These are phyloP conservation scores for Trichoderma citrinoviride DNA, from an alignment of 2,329 filamentous ascomycete genomes.

Conservation along the genomic window DNA sequence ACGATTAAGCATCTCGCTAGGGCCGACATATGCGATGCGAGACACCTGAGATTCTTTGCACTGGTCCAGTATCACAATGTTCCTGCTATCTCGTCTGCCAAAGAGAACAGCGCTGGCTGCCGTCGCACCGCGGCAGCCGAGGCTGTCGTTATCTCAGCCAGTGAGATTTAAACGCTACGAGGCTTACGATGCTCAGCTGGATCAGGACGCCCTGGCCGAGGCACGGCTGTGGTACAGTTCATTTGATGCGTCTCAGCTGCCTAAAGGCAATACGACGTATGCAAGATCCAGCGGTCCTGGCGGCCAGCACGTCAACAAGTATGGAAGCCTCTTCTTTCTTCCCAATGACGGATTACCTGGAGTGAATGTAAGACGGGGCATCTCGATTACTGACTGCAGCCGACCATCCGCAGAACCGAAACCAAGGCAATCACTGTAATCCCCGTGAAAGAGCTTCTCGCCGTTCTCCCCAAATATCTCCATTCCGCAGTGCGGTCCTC, in stretches of 20 bases:
- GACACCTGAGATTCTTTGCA: neutral
- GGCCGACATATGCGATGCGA: neutral
- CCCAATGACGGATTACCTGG: too few species aligned
- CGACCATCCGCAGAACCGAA: conserved; percentile 48
- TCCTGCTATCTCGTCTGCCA: neutral
- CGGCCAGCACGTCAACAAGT: conserved; percentile 64
- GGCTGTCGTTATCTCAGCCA: conserved; percentile 1
- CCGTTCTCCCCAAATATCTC: conserved; percentile 47
- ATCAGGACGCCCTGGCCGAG: conserved; percentile 49
- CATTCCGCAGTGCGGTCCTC: conserved; percentile 48
- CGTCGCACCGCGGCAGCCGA: neutral
- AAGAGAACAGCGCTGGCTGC: neutral
- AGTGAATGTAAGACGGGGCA: conserved; percentile 27
- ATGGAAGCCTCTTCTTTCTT: conserved; percentile 23
- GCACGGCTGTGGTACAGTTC: conserved; percentile 51
- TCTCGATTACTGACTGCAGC: conserved; percentile 41
- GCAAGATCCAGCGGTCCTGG: conserved; percentile 60
- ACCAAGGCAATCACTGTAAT: conserved; percentile 57
- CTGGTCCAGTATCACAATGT: neutral
- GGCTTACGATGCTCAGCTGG: conserved; percentile 50
- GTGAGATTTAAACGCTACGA: conserved; percentile 41
- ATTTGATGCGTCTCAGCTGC: conserved; percentile 45
- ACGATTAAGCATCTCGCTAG: neutral
- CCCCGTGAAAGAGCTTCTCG: conserved; percentile 46
- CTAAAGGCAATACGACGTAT: conserved; percentile 52